Evolutionary conservation across 768 basidiomycete species (phyloP), one percentile per base, ranked within the genome.

Genomic region (Filobasidium floriforme): DNA sequence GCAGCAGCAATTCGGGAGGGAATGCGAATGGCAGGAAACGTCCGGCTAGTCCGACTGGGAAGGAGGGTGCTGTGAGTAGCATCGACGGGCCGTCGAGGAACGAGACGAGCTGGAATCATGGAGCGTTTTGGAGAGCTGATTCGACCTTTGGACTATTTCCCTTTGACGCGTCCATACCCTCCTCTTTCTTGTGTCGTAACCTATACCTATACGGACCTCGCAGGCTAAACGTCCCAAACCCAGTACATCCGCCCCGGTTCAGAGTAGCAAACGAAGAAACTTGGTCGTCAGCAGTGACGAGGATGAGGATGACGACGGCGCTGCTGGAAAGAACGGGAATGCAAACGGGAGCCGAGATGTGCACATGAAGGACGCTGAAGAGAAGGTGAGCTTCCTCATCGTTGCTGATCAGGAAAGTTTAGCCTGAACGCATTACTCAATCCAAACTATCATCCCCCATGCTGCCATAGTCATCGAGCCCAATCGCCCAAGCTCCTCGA

Each of bases 231-330:
- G 32, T 37, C 32, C 32, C 9, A 37, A 37, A 37, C 32, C 32
- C 32, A 37, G 32, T 37, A 37, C 32, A 37, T 37, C 32, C 32
- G 32, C 32, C 32, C 32, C 32, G 32, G 32, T 37, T 37, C 32
- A 37, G 32, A 37, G 32, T 37, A 37, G 32, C 9, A 37, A 37
- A 68, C 44, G 41, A 62, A 62, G 62, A 41, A 63, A 63, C 26
- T 40, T 63, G 24, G 51, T 68, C 11, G 67, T 57, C 9, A 54
- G 54, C 32, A 63, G 62, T n/a, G 67, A 68, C 11, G 67, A 68
- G 15, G 67, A 68, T 32, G 65, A 61, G 15, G 62, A 59, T 12
- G 67, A 54, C 57, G 59, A 40, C 14, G 37, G 14, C 37, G 55
- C 37, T 46, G 41, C 44, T 9, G 40, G 15, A 14, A 32, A 41